A percentile compares a stretch with the other conserved stretches of the same genome.
phyloP scores from a whole-genome alignment of 1,284 basidiomycete genomes.

The Ganoderma leucocontextum region DNA sequence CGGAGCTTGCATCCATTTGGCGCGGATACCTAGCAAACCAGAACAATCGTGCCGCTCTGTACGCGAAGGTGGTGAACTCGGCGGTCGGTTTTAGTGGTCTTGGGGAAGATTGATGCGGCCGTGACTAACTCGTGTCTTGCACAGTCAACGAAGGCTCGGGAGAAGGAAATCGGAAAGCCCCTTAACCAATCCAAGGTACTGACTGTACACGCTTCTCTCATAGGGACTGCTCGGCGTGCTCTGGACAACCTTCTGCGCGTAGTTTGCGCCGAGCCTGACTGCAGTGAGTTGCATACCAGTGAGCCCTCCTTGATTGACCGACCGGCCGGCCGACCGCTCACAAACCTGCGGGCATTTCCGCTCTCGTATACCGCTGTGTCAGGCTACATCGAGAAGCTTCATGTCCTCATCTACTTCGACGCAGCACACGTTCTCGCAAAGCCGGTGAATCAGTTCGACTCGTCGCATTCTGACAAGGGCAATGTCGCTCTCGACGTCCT shows the following conservation, averaged over 20 bases:
- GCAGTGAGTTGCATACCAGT: no score
- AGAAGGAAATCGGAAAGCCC: no score
- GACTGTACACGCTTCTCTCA: no score
- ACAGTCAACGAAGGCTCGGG: neutral
- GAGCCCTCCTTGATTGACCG: neutral
- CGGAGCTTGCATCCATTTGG: neutral
- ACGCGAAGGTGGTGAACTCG: neutral
- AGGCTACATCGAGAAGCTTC: neutral
- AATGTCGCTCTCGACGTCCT: neutral
- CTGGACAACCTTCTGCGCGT: neutral
- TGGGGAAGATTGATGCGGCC: neutral
- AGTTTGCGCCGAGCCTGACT: no score
- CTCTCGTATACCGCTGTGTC: neutral
- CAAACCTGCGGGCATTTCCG: neutral
- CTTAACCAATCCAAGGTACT: no score
- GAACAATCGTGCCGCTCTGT: neutral
- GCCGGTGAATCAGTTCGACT: neutral
- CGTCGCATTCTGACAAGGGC: neutral
- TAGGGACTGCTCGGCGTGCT: no score
- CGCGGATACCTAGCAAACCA: neutral
- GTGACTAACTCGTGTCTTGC: neutral
- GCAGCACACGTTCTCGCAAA: neutral
- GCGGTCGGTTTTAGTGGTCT: neutral
- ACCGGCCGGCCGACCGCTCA: neutral
- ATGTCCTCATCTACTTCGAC: neutral